Evolutionary conservation across 768 basidiomycete species (phyloP), one percentile per base, ranked within the genome.

Genomic region (Arthromyces matolae): DNA sequence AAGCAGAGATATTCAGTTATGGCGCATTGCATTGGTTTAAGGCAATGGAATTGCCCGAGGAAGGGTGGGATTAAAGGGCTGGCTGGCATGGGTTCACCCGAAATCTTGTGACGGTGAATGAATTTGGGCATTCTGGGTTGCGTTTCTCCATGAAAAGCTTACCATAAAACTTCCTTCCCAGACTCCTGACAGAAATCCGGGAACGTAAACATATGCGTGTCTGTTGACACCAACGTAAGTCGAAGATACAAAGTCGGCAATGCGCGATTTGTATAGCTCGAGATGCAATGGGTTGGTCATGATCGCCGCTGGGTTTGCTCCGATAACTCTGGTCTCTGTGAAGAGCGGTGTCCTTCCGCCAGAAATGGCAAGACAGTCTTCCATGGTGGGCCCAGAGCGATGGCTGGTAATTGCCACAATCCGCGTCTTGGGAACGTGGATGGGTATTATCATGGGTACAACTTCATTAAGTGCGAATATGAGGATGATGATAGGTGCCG

Each of bases 141-240:
- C n/a, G n/a, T n/a, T n/a, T n/a, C n/a, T n/a, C n/a, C n/a, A n/a
- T n/a, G n/a, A 46, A 46, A 16, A 27, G 58, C 68, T 59, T 54
- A 81, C 83, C 77, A 78, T 78, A 58, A 73, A 79, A 38, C 67
- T 69, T 1, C 83, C 83, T 63, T 83, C 75, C 83, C 83, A 84
- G 49, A 76, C 57, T 3, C 80, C 82, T 23, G 77, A 67, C 45
- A 84, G 67, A 27, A 69, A 60, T 14, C 78, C 78, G 31, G 73
- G 71, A 55, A 65, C 57, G 54, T 70, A 72, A 20, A 60, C 53
- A 40, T 60, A 57, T n/a, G 52, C 56, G 47, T 62, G 60, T 51
- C 57, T 31, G 28, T 56, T 56, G 9, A 60, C 58, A 48, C 45
- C 33, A 18, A 50, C 16, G 42, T 56, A 53, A n/a, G 42, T 61